A percentile compares a stretch with the other conserved stretches of the same genome.
Evolutionary conservation across 139 green algal genomes (phyloP).

Genomic region (Mesotaenium endlicherianum): DNA sequence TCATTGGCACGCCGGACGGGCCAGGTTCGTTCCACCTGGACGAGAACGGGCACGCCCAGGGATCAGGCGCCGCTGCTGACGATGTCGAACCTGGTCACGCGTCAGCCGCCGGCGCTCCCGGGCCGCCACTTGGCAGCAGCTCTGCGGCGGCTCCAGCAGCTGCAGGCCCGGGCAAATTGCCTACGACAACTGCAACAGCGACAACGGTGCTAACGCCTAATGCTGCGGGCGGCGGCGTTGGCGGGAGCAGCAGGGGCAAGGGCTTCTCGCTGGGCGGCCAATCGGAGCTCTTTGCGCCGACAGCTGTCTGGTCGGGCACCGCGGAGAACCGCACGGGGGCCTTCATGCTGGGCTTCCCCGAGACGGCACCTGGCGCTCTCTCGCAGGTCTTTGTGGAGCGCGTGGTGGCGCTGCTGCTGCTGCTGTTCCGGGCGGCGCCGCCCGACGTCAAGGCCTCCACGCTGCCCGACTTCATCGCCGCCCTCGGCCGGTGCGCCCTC

Average conservation of each 20-base stretch:
- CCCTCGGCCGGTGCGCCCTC: constrained; percentile 19
- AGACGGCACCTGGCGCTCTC: constrained; percentile 24
- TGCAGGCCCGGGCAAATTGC: too few relatives aligned
- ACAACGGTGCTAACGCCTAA: too few relatives aligned
- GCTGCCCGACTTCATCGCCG: constrained; percentile 41
- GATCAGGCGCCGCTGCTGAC: too few relatives aligned
- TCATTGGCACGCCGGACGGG: too few relatives aligned
- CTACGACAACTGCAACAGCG: too few relatives aligned
- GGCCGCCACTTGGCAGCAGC: too few relatives aligned
- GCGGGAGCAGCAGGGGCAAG: not conserved
- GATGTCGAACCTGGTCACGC: too few relatives aligned
- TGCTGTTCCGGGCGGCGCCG: constrained; percentile 25
- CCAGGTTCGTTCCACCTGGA: too few relatives aligned
- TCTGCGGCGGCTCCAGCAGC: too few relatives aligned
- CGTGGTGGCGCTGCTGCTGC: constrained; percentile 29
- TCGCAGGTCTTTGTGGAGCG: constrained; percentile 37
- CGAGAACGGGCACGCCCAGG: too few relatives aligned
- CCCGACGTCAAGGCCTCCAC: not conserved
- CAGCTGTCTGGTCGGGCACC: constrained; percentile 10
- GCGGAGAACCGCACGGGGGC: not conserved
- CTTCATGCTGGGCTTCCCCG: constrained; percentile 27
- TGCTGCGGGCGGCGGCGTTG: not conserved
- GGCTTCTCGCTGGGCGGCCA: constrained; percentile 6
- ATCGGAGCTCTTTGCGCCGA: constrained; percentile 13
- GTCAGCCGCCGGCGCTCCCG: too few relatives aligned